Conservation (phyloP, 345 rosid genomes). For the Syzygium aqueum region DNA sequence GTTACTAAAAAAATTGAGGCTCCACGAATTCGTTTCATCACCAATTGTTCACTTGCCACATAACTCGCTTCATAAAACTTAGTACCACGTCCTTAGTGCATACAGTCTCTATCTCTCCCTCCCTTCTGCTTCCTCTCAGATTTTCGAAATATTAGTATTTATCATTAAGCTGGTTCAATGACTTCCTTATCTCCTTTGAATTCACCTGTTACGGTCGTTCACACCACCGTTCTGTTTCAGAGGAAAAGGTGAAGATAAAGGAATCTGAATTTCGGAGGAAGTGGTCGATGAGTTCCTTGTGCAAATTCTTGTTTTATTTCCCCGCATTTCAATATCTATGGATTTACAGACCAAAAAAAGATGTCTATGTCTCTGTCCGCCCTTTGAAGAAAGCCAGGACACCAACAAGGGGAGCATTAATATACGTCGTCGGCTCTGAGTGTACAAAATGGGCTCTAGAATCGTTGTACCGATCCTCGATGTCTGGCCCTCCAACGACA, state of each 20-base stretch:
- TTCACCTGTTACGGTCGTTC: no score
- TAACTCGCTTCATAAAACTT: neutral
- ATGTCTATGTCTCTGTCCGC: neutral
- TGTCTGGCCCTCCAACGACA: conserved; percentile 71
- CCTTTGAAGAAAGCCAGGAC: conserved; percentile 38
- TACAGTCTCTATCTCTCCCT: neutral
- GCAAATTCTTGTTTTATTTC: neutral
- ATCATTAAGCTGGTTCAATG: no score
- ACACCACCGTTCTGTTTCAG: no score
- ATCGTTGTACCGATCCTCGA: conserved; percentile 40
- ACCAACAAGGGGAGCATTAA: conserved; percentile 61
- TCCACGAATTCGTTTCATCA: neutral
- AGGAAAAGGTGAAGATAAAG: neutral
- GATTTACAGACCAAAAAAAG: neutral
- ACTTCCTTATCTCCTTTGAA: no score
- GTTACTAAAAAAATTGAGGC: neutral
- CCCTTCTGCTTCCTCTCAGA: neutral
- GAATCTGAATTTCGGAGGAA: neutral
- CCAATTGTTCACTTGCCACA: neutral
- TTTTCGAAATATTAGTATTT: neutral
- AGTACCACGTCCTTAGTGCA: neutral
- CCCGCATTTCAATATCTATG: neutral
- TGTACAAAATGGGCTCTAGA: conserved; percentile 11
- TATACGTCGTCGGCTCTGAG: conserved; percentile 55
- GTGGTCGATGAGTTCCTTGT: neutral